Percentiles rank a stretch among this genome's conserved stretches.
Conservation (phyloP, 2,329 filamentous ascomycete species). For the Aspergillus costaricaensis region DNA sequence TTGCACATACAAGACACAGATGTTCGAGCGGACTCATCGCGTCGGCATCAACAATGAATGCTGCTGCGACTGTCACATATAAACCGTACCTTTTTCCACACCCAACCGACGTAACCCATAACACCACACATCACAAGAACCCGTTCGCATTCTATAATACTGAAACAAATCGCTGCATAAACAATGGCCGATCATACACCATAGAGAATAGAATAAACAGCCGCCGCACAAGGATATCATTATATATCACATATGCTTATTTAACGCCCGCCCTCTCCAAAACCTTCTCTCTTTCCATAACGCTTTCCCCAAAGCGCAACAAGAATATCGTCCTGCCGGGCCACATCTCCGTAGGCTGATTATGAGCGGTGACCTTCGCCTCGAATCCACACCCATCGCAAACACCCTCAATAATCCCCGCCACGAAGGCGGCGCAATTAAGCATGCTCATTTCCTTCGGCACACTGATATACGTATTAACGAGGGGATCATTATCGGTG, state of each 20-base stretch:
- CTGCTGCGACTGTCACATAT: background rate
- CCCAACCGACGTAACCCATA: background rate
- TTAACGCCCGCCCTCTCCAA: slow-evolving; percentile 63
- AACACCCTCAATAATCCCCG: slow-evolving; percentile 91
- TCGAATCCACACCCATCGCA: slow-evolving; percentile 91
- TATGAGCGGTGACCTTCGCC: slow-evolving; percentile 87
- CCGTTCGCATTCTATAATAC: background rate
- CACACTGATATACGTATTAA: slow-evolving; percentile 90
- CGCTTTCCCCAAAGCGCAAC: slow-evolving; percentile 87
- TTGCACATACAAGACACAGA: background rate
- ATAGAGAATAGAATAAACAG: background rate
- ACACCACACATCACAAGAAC: background rate
- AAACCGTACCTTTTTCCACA: background rate
- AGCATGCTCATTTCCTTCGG: slow-evolving; percentile 95
- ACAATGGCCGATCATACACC: background rate
- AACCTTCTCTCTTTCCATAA: slow-evolving; percentile 86
- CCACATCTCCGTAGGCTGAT: slow-evolving; percentile 77
- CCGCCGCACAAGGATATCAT: no score
- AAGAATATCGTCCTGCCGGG: slow-evolving; percentile 94
- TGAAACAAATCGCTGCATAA: slow-evolving; percentile 1
- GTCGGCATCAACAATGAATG: background rate
- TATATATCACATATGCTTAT: slow-evolving; percentile 23
- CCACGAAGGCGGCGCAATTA: slow-evolving; percentile 94
- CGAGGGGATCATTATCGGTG: slow-evolving; percentile 93
- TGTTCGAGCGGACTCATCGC: background rate